Percentiles rank a stretch among this genome's conserved stretches.
Conservation (phyloP, 2,329 filamentous ascomycete genomes). For the Cercospora zeina region DNA sequence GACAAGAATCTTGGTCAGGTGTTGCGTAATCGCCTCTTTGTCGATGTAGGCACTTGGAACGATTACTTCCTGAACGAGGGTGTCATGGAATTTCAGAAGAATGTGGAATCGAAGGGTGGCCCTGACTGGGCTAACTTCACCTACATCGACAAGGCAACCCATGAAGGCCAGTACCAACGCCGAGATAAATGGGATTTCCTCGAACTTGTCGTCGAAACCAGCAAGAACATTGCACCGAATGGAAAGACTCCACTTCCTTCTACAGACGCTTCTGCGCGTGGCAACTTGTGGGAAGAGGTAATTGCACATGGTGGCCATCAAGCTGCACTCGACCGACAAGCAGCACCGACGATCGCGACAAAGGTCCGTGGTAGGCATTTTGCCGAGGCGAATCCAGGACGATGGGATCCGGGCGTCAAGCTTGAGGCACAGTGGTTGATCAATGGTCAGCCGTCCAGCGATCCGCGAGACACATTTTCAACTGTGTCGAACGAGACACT, state of each 20-base stretch:
- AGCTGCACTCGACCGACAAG: conserved; percentile 41
- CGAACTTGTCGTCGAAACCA: conserved; percentile 38
- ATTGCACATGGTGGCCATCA: conserved; percentile 38
- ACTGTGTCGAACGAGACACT: not conserved
- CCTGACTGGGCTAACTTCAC: conserved; percentile 44
- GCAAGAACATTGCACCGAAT: conserved; percentile 39
- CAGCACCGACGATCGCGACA: conserved; percentile 28
- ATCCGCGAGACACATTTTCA: not conserved
- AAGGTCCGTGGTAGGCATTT: not conserved
- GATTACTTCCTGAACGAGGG: conserved; percentile 44
- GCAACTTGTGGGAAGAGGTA: conserved; percentile 42
- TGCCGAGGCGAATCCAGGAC: conserved; percentile 33
- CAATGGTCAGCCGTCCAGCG: conserved; percentile 29
- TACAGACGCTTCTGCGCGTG: conserved; percentile 32
- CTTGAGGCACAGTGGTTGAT: conserved; percentile 42
- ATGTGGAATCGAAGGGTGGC: conserved; percentile 39
- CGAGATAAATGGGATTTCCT: conserved; percentile 41
- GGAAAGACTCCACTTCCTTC: conserved; percentile 37
- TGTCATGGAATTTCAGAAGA: conserved; percentile 41
- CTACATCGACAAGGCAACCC: conserved; percentile 35
- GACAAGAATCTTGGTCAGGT: conserved; percentile 39
- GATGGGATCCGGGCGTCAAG: conserved; percentile 44
- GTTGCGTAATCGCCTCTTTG: conserved; percentile 38
- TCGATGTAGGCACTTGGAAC: conserved; percentile 43
- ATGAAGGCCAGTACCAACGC: conserved; percentile 42